Evolutionary conservation across 2,329 filamentous ascomycete genomes (phyloP).

Genomic region (Aspergillus sojae): DNA sequence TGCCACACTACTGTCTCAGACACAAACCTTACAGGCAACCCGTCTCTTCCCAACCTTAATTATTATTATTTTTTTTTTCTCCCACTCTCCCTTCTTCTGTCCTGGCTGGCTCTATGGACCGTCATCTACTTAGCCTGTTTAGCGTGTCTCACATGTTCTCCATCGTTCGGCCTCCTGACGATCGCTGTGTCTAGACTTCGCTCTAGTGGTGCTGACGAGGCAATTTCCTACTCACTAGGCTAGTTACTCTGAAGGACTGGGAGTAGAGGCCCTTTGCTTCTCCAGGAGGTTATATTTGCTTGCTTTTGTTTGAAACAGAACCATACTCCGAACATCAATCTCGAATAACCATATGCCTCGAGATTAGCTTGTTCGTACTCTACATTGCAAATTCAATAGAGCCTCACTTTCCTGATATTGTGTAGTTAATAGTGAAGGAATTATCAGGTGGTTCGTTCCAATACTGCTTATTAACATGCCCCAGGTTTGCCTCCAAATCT

Average conservation of each 20-base stretch:
- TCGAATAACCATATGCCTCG: neutral
- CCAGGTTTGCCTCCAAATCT: neutral
- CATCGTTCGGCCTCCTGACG: slow-evolving; percentile 20
- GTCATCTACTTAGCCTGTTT: slow-evolving; percentile 2
- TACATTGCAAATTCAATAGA: neutral
- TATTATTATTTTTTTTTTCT: neutral
- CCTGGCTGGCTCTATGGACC: neutral
- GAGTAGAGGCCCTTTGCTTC: neutral
- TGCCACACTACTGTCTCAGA: slow-evolving; percentile 23
- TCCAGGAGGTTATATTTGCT: neutral
- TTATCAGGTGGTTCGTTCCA: neutral
- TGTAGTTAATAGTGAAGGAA: neutral
- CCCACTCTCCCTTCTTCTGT: neutral
- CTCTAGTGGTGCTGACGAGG: neutral
- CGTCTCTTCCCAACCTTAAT: neutral
- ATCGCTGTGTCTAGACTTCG: slow-evolving; percentile 14
- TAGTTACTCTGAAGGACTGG: neutral
- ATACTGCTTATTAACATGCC: neutral
- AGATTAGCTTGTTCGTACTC: neutral
- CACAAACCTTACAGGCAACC: slow-evolving; percentile 8
- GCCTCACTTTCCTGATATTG: neutral
- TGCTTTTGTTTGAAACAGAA: neutral
- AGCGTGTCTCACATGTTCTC: slow-evolving; percentile 18
- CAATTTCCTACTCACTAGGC: neutral
- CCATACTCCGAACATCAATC: neutral